Percentiles rank a stretch among this genome's conserved stretches.
phyloP scores from a whole-genome alignment of 495 filamentous ascomycete genomes.

The Saxophila tyrrhenica region DNA sequence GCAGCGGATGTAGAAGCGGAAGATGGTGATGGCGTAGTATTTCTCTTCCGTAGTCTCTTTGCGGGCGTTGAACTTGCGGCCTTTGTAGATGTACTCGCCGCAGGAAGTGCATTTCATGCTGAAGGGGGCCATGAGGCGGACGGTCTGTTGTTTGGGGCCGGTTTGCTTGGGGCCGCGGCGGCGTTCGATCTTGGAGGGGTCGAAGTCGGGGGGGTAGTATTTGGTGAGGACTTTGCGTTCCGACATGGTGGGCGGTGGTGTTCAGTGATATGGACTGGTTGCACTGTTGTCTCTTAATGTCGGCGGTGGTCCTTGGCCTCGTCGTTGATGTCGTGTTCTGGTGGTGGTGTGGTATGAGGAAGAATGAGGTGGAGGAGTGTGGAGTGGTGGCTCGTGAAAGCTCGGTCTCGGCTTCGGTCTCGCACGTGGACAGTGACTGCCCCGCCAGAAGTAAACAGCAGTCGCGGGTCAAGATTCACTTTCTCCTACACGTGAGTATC shows the following conservation, averaged over 20 bases:
- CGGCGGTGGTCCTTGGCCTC: too few species aligned
- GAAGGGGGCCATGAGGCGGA: constrained; percentile 97
- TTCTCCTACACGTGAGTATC: too few species aligned
- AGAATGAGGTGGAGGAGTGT: too few species aligned
- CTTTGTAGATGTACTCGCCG: constrained; percentile 95
- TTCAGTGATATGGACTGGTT: background rate
- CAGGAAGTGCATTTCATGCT: constrained; percentile 83
- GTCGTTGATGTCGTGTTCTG: too few species aligned
- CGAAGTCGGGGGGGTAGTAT: constrained; percentile 94
- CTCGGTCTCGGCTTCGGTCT: too few species aligned
- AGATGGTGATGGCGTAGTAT: constrained; percentile 81
- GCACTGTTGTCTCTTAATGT: too few species aligned
- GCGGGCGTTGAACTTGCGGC: constrained; percentile 91
- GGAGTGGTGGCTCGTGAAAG: too few species aligned
- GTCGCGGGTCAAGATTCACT: too few species aligned
- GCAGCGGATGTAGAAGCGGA: constrained; percentile 90
- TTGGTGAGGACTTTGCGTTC: constrained; percentile 63
- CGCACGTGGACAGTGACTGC: too few species aligned
- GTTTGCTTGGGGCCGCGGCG: constrained; percentile 55
- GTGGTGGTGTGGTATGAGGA: too few species aligned
- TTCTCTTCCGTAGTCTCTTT: constrained; percentile 90
- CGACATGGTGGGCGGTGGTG: constrained; percentile 50
- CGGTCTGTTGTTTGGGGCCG: constrained; percentile 73
- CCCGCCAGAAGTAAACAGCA: too few species aligned
- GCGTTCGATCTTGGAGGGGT: constrained; percentile 68